Base-by-base conservation (phyloP, 2,329 filamentous ascomycete genomes). In the Colletotrichum horii region DNA sequence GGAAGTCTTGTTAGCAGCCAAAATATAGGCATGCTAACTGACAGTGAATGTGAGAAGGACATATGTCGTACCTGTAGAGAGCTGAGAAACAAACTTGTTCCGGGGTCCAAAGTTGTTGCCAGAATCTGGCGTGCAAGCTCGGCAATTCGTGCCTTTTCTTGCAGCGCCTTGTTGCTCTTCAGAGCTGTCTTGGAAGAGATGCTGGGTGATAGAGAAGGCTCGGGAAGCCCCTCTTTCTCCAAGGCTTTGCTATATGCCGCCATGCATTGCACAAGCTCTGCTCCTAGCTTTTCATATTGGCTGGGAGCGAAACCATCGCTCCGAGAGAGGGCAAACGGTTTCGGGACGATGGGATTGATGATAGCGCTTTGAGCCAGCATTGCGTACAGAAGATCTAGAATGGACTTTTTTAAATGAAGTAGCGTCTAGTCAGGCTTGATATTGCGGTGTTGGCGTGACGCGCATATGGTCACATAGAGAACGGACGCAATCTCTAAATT, bases 41-140 rank as follows among this genome's bases (percentile, higher is more conserved):
- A 48, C 5, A 22, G 11, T 4, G 2, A 4, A 1, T 3, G n/a
- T 11, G n/a, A 22, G 24, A 24, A 4, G 0, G 0, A 7, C 3
- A 11, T 22, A 6, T 1, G n/a, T 52, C n/a, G 4, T 52, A 52
- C 43, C 43, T 52, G 43, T n/a, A 52, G 6, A 52, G 43, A 52
- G 1, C 43, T 52, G 43, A 52, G 43, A 52, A 52, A 52, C n/a
- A 52, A 52, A 24, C 43, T 52, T 22, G 43, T 52, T 52, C 43
- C 43, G n/a, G 43, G 43, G 24, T 52, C 43, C 43, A 52, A 52
- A 0, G 43, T 52, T 1, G 43, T 52, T 52, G 43, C 43, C 0
- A 52, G n/a, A 7, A 52, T 52, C 11, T 52, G 43, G 6, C 43
- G 43, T 52, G 43, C 43, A 8, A 52, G 43, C 43, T 52, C 43